Evolutionary conservation across 331 rosid species (phyloP), one percentile per base, ranked within the genome.

Genomic region (Malus hybrid): DNA sequence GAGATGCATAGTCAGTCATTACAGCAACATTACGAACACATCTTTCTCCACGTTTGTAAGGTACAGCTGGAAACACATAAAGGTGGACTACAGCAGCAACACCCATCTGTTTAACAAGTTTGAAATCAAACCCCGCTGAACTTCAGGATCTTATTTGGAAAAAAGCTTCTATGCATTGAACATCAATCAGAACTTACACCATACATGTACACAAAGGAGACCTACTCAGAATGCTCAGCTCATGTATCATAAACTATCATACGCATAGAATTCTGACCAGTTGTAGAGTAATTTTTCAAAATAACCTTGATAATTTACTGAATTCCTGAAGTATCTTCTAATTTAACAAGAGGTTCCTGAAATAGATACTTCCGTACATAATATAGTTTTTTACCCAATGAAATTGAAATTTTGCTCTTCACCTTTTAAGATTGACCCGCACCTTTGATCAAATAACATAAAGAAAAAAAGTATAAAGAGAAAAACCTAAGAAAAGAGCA

Each of bases 11-110:
- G 83, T 95, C 92, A 34, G 90, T 78, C 93, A 95, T 79, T 58
- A 95, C 97, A 20, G 97, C 90, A 34, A 93, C 99, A 82, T 95
- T 88, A 52, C 97, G 97, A 30, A 95, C 93, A 73, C 99, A 95
- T 87, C 99, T 83, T 78, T 95, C 97, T 76, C 99, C 99, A 64
- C 93, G 91, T 79, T 89, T 92, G 89, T 95, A 95, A 79, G 99
- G 97, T 61, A 83, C 86, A 20, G 99, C 97, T 24, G 97, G 97
- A 80, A 95, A 95, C 78, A 88, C 95, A 80, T 95, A 92, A 65
- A 95, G 88, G 84, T 95, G 99, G 75, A 91, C 93, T 67, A 92
- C 90, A 70, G 99, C 97, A 77, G 97, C 97, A 77, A 95, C 75
- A 73, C 97, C 97, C 97, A 95, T 95, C 99, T 95, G 96, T 83